Evolutionary conservation across 352 stramenopile genomes (phyloP), one percentile per base, ranked within the genome.

Genomic region (Hyphochytrium catenoides): DNA sequence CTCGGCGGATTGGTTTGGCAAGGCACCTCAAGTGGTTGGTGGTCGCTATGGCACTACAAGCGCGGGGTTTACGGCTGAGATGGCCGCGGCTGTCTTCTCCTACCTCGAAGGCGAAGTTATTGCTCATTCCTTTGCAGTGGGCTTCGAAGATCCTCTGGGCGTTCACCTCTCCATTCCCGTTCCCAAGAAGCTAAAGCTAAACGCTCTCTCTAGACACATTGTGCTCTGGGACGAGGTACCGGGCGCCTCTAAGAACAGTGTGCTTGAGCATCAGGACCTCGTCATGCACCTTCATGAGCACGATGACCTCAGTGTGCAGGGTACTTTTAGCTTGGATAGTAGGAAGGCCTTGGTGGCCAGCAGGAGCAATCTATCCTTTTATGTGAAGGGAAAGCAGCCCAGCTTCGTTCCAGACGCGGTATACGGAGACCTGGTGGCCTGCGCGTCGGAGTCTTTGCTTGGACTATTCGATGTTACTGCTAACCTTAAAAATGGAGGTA

Each of bases 271-370:
- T n/a, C 69, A 91, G 49, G 88, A 72, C 50, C 56, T 91, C 32
- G 76, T 91, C 46, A 89, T 62, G 52, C 71, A 73, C 25, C 86
- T 77, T 45, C 69, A 74, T 25, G 69, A 63, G 31, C 54, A 74
- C 22, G 57, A 65, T 15, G 34, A n/a, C n/a, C 24, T 16, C 46
- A 59, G 39, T 54, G 56, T 28, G 50, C 52, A 22, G 47, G 41
- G 0, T 33, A 50, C 15, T 48, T 66, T 8, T 52, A 44, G 20
- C 14, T 53, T 58, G 16, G 73, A 59, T 6, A 59, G 63, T 17
- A 56, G 72, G 27, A 61, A 60, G 41, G 57, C 62, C 6, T 44
- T 75, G 7, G 52, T 69, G 26, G 70, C 36, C 14, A 54, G 71
- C 50, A 71, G 55, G 7, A 43, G 71, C 9, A 59, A 75, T 31